Base-by-base conservation (phyloP, 352 stramenopile genomes). In the Pythium aristosporum region DNA sequence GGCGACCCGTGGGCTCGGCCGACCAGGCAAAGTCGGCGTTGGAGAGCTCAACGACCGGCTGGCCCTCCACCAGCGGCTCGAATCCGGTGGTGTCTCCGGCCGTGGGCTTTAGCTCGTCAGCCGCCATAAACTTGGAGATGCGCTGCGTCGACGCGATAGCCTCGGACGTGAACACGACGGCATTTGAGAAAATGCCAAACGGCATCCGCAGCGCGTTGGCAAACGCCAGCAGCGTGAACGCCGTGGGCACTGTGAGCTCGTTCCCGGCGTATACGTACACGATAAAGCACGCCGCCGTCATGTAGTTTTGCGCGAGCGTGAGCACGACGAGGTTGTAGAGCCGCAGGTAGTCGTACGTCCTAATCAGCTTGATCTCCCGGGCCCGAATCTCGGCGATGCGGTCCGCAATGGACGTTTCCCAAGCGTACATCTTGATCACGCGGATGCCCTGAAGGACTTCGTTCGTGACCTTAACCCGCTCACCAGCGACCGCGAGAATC, bases 381-480 rank as follows among this genome's bases (percentile, higher is more conserved):
- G 60, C 65, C 4, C 80, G 80, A 49, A 88, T 80, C 48, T 65
- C 49, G 13, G 61, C 61, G 28, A 89, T 66, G 2, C 74, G 71
- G 2, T 57, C 57, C 18, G 57, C 44, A 8, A 88, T 65, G 2
- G 76, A 77, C 30, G 73, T 61, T 57, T 89, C 80, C 89, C 88
- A 98, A 23, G 81, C 84, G 55, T 96, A 96, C 69, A 97, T 89
- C 59, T 97, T 98, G 37, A 97, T 83, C 53, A 90, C 87, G 51
- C 90, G 76, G 57, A 98, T 96, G 10, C 93, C 94, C 20, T 89
- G 72, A 5, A 99, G 77, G 20, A 96, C 86, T 73, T 98, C 94
- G 58, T 94, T 97, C n/a, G 95, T 94, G 57, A 97, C 85, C 63
- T 97, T 96, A 18, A 99, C 89, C 18, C 96, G 82, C 21, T 91